phyloP scores from a whole-genome alignment of 2,329 filamentous ascomycete genomes.

The Verticillium dahliae region DNA sequence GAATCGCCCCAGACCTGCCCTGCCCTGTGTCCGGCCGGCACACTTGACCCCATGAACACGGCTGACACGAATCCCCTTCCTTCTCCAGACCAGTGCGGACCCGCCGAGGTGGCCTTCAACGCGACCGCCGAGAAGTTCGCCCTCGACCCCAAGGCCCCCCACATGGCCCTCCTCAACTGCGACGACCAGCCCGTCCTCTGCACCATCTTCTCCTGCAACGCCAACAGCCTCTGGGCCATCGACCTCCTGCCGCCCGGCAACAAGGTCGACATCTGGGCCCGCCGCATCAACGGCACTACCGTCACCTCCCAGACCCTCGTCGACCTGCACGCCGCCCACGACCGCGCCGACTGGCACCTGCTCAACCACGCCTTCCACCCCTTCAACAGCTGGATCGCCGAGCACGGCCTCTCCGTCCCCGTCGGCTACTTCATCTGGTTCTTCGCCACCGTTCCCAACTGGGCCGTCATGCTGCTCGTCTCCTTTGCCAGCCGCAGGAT shows the following conservation, averaged over 20 bases:
- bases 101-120: conserved; percentile 60
- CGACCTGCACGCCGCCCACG: conserved; percentile 46
- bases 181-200: conserved; percentile 69
- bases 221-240: conserved; percentile 62
- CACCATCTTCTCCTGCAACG: conserved; percentile 62
- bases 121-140: conserved; percentile 60
- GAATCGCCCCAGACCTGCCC: neutral
- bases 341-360: conserved; percentile 35
- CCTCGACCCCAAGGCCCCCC: conserved; percentile 52
- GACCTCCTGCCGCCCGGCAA: conserved; percentile 59
- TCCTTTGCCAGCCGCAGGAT: conserved; percentile 67
- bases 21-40: neutral
- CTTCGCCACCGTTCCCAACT: conserved; percentile 62
- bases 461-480: conserved; percentile 71
- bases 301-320: conserved; percentile 58
- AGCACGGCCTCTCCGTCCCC: conserved; percentile 56
- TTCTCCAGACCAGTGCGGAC: conserved; percentile 53
- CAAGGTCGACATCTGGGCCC: conserved; percentile 56
- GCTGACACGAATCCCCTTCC: conserved; percentile 9
- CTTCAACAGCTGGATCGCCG: conserved; percentile 60
- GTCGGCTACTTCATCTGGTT: conserved; percentile 63
- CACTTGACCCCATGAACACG: conserved; percentile 7
- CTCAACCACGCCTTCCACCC: conserved; percentile 68
- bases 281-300: conserved; percentile 63
- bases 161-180: conserved; percentile 67